phyloP scores from a whole-genome alignment of 495 filamentous ascomycete genomes.

The Aspergillus ellipticus region DNA sequence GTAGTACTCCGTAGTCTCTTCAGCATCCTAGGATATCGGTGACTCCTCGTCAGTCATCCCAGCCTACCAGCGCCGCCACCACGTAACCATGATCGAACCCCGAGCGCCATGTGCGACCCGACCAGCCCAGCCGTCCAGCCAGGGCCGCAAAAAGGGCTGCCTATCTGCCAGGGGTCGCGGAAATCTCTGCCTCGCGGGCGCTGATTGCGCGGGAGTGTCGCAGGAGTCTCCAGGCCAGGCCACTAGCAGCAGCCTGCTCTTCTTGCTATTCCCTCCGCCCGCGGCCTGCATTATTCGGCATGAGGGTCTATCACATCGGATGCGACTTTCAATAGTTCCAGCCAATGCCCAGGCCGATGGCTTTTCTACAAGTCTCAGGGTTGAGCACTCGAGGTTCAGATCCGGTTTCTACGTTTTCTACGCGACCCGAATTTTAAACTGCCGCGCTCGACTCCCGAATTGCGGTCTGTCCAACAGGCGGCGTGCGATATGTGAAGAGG shows the following conservation, averaged over 20 bases:
- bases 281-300: background rate
- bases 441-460: conserved; percentile 17
- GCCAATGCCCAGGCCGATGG: background rate
- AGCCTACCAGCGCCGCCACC: background rate
- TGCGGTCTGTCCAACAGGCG: conserved; percentile 36
- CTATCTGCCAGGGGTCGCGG: conserved; percentile 4
- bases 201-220: background rate
- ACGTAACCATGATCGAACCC: conserved; percentile 6
- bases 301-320: background rate
- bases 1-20: too few species aligned
- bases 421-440: conserved; percentile 2
- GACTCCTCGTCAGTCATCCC: background rate
- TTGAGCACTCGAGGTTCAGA: background rate
- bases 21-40: too few species aligned
- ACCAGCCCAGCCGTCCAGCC: background rate
- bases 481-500: conserved; percentile 14
- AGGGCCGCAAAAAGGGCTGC: background rate
- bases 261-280: background rate
- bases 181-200: background rate
- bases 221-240: background rate
- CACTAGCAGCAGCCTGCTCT: too few species aligned
- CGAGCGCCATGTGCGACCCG: conserved; percentile 10
- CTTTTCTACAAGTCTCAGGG: background rate
- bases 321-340: background rate
- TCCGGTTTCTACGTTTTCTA: background rate